phyloP scores from a whole-genome alignment of 2,329 filamentous ascomycete species.

The Coleophoma crateriformis region DNA sequence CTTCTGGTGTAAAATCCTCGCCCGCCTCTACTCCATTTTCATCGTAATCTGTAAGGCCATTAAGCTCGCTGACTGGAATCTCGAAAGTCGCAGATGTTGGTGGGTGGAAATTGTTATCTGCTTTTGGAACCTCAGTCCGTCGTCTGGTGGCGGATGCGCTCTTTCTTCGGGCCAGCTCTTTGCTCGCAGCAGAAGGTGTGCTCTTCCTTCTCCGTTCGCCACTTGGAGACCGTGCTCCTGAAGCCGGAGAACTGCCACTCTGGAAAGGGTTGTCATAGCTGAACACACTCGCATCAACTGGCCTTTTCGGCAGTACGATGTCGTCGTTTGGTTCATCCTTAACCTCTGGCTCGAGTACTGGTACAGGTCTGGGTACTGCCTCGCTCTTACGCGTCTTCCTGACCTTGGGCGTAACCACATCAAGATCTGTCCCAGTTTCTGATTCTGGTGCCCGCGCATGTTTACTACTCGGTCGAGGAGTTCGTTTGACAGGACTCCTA shows the following conservation, averaged over 20 bases:
- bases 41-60: conserved; percentile 33
- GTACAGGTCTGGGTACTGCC: conserved; percentile 23
- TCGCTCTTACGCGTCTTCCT: conserved; percentile 46
- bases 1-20: conserved; percentile 93
- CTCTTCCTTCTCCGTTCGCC: conserved; percentile 42
- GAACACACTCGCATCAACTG: conserved; percentile 60
- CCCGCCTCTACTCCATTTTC: conserved; percentile 56
- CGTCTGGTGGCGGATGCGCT: conserved; percentile 37
- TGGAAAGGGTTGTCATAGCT: conserved; percentile 92
- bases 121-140: conserved; percentile 39
- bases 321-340: conserved; percentile 30
- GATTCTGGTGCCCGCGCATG: conserved; percentile 46
- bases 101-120: conserved; percentile 46
- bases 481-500: conserved; percentile 46
- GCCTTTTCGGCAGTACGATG: conserved; percentile 11
- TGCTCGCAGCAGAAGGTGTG: conserved; percentile 25
- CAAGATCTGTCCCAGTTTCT: conserved; percentile 39
- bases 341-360: conserved; percentile 28
- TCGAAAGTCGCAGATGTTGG: conserved; percentile 55
- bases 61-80: conserved; percentile 40
- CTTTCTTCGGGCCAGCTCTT: conserved; percentile 28
- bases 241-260: conserved; percentile 66
- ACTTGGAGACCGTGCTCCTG: conserved; percentile 40
- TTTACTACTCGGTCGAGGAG: conserved; percentile 49
- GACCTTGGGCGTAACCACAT: conserved; percentile 29